A percentile compares a stretch with the other conserved stretches of the same genome.
These are phyloP conservation scores for Penicillium sp. DNA, from an alignment of 2,329 filamentous ascomycete genomes.

Conservation along the genomic window DNA sequence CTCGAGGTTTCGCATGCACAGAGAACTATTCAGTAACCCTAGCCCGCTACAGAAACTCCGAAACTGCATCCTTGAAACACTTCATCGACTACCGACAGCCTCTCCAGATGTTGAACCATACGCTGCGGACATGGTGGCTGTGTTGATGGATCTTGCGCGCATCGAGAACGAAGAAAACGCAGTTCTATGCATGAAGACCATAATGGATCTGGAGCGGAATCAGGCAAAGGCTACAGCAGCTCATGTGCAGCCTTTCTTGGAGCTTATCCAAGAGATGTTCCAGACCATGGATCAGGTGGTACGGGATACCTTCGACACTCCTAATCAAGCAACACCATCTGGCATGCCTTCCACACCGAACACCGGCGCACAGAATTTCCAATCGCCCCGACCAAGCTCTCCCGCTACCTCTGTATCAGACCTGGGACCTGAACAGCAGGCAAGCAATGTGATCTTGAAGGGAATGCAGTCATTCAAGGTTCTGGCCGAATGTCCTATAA, in stretches of 20 bases:
- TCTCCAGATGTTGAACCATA: conserved; percentile 85
- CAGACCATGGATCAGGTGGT: conserved; percentile 93
- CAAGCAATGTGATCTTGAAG: conserved; percentile 77
- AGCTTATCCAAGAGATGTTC: conserved; percentile 93
- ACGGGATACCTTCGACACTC: conserved; percentile 89
- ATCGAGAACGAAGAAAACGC: conserved; percentile 98
- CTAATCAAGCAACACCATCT: conserved; percentile 57
- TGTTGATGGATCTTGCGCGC: conserved; percentile 83
- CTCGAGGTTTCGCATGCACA: not conserved
- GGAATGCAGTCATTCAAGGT: conserved; percentile 99
- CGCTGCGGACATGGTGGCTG: conserved; percentile 83
- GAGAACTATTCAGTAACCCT: conserved; percentile 6
- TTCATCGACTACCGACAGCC: conserved; percentile 79
- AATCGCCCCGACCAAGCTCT: conserved; percentile 86
- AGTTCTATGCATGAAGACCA: conserved; percentile 95
- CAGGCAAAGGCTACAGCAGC: conserved; percentile 79
- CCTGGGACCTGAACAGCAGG: conserved; percentile 78
- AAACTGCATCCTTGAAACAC: conserved; percentile 89
- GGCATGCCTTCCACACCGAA: conserved; percentile 56
- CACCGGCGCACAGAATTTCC: conserved; percentile 65
- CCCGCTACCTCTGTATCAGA: conserved; percentile 81
- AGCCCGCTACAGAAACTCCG: conserved; percentile 69
- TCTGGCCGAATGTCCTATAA: conserved; percentile 94
- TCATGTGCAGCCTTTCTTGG: conserved; percentile 86
- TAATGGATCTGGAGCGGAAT: conserved; percentile 94